These are phyloP conservation scores for Nidula microcarpa DNA, from an alignment of 768 basidiomycete genomes.

Conservation along the genomic window DNA sequence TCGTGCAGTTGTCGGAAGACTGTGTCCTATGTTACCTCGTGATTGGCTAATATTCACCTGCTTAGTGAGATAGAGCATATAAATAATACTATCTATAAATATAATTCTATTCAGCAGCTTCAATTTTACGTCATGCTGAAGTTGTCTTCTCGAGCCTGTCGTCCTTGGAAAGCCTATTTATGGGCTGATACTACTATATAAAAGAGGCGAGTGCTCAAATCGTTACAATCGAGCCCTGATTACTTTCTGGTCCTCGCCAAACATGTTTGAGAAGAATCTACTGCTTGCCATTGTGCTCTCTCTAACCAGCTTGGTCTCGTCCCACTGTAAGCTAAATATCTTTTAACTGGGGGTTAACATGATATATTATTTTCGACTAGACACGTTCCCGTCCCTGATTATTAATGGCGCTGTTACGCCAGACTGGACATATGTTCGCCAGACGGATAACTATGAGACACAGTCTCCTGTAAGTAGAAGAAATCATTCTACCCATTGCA, in stretches of 20 bases:
- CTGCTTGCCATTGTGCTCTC: conserved; percentile 14
- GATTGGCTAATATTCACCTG: background rate
- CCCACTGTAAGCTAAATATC: conserved; percentile 17
- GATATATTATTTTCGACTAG: conserved; percentile 11
- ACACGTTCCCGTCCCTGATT: conserved; percentile 43
- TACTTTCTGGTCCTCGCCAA: background rate
- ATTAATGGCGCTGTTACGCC: conserved; percentile 32
- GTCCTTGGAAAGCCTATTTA: too few relatives aligned
- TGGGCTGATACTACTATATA: background rate
- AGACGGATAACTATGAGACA: conserved; percentile 43
- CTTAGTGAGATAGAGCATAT: background rate
- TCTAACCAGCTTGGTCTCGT: conserved; percentile 13
- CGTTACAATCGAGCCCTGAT: background rate
- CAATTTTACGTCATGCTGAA: too few relatives aligned
- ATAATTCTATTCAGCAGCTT: too few relatives aligned
- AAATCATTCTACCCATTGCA: background rate
- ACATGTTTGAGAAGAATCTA: conserved; percentile 16
- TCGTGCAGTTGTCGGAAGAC: background rate
- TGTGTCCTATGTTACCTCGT: background rate
- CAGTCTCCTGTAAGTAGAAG: conserved; percentile 27
- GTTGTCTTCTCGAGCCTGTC: background rate
- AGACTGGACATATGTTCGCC: conserved; percentile 37
- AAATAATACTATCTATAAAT: background rate
- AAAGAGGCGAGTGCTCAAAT: background rate
- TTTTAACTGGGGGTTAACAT: background rate